Conservation (phyloP, 306 rosid genomes). For the Medicago lupulina region DNA sequence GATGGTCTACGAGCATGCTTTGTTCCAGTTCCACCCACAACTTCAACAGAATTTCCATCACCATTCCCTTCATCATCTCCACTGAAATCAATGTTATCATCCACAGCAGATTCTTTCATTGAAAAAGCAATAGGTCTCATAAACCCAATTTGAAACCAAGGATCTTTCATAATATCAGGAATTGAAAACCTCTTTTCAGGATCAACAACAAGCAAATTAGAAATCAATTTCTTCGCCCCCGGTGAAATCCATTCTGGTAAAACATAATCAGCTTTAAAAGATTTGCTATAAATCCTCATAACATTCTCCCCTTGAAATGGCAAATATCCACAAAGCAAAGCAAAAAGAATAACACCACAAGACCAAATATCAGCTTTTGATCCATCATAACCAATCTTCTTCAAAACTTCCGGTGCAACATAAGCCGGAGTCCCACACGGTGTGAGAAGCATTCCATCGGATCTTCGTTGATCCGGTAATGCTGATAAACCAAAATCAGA, state of each 20-base stretch:
- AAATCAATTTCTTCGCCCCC: conserved; percentile 55
- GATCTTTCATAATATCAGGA: conserved; percentile 51
- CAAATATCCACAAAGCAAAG: conserved; percentile 65
- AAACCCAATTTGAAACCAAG: conserved; percentile 76
- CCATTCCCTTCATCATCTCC: conserved; percentile 11
- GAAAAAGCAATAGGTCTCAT: conserved; percentile 57
- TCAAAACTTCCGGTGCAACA: conserved; percentile 85
- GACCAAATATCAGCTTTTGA: conserved; percentile 89
- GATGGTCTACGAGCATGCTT: conserved; percentile 64
- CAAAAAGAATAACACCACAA: conserved; percentile 74
- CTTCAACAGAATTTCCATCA: background rate
- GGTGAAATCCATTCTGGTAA: conserved; percentile 71
- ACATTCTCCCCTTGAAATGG: conserved; percentile 83
- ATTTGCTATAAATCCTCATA: conserved; percentile 64
- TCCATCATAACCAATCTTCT: conserved; percentile 80
- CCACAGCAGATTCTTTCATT: conserved; percentile 36
- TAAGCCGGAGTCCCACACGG: conserved; percentile 90
- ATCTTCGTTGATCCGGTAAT: conserved; percentile 69
- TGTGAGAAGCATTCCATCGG: conserved; percentile 76
- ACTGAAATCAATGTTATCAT: conserved; percentile 35
- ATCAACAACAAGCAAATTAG: conserved; percentile 65
- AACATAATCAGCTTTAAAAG: conserved; percentile 73
- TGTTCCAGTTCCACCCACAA: background rate
- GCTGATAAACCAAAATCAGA: conserved; percentile 85
- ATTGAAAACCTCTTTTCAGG: conserved; percentile 70